Percentiles rank a stretch among this genome's conserved stretches.
These are phyloP conservation scores for Lactifluus hygrophoroides DNA, from an alignment of 768 basidiomycete species.

Conservation along the genomic window DNA sequence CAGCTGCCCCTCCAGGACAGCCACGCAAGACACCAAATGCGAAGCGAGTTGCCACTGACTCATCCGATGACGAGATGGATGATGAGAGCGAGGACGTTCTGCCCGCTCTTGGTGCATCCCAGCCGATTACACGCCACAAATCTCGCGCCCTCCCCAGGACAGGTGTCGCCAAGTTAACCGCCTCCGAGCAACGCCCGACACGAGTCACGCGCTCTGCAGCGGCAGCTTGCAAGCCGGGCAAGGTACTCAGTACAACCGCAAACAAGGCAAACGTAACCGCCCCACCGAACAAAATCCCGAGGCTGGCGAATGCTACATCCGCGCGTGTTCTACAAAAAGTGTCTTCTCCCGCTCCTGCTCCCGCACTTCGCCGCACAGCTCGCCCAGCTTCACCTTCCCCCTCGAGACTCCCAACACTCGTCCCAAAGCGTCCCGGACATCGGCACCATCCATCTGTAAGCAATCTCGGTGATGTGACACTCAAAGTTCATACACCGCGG, in stretches of 20 bases:
- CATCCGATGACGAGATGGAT: slow-evolving; percentile 55
- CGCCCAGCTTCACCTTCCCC: slow-evolving; percentile 59
- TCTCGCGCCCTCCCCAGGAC: slow-evolving; percentile 29
- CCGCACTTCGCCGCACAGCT: slow-evolving; percentile 31
- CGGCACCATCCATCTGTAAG: slow-evolving; percentile 33
- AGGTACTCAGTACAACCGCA: slow-evolving; percentile 18
- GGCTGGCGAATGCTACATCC: slow-evolving; percentile 33
- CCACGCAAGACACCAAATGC: slow-evolving; percentile 81
- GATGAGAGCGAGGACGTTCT: slow-evolving; percentile 51
- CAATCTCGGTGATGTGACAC: slow-evolving; percentile 42
- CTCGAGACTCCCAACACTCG: slow-evolving; percentile 69
- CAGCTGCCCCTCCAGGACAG: slow-evolving; percentile 71
- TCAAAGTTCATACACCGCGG: slow-evolving; percentile 30
- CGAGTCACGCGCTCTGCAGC: slow-evolving; percentile 69
- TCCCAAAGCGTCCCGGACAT: slow-evolving; percentile 38
- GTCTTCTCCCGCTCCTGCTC: slow-evolving; percentile 26
- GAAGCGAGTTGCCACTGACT: slow-evolving; percentile 61
- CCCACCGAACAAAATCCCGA: slow-evolving; percentile 34
- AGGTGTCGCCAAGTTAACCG: slow-evolving; percentile 38
- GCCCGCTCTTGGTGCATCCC: slow-evolving; percentile 50
- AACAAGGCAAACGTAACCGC: slow-evolving; percentile 26
- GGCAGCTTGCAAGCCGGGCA: slow-evolving; percentile 23
- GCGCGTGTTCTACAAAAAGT: slow-evolving; percentile 36
- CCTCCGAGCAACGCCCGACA: slow-evolving; percentile 65
- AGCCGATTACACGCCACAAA: slow-evolving; percentile 26